Evolutionary conservation across 768 basidiomycete genomes (phyloP), one percentile per base, ranked within the genome.

Genomic region (Asterophora lycoperdoides): DNA sequence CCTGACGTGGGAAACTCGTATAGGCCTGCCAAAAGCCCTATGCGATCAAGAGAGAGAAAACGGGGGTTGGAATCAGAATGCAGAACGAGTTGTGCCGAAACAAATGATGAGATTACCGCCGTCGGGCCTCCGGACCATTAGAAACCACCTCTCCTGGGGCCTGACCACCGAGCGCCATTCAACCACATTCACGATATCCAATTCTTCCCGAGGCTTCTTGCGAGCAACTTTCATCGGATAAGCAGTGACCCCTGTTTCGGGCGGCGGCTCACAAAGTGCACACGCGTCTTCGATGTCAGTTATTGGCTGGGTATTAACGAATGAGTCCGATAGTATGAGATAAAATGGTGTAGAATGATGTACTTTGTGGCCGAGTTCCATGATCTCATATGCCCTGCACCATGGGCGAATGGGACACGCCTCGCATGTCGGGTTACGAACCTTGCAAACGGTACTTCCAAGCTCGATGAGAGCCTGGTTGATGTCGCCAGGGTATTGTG

Each of bases 381-480:
- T 36, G 46, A 35, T 19, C 46, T 44, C 50, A 56, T 84, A 86
- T 1, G 87, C 93, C 14, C 71, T 66, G 59, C 94, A 98, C 69
- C 79, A 78, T 17, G 69, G 52, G 40, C 66, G 76, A 37, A 97
- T 56, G 15, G 93, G 90, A 65, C 94, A 97, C 14, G 68, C 59
- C 14, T 58, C 67, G 59, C 94, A 97, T 15, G 70, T 66, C 8
- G 94, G 94, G 53, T 87, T 80, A 52, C 81, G 83, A 35, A 89
- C 84, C 65, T 86, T 93, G 70, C 94, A 98, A 2, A 96, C 79
- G 3, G 92, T 95, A 62, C 89, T 89, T 41, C 94, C 94, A 6
- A 97, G 80, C 62, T 98, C 94, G 64, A 97, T 97, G 43, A 98
- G 73, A 11, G 89, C 93, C 68, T 96, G 88, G 60, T 95, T 95